A percentile compares a stretch with the other conserved stretches of the same genome.
Evolutionary conservation across 495 filamentous ascomycete species (phyloP).

Genomic region (Rostrohypoxylon terebratum): DNA sequence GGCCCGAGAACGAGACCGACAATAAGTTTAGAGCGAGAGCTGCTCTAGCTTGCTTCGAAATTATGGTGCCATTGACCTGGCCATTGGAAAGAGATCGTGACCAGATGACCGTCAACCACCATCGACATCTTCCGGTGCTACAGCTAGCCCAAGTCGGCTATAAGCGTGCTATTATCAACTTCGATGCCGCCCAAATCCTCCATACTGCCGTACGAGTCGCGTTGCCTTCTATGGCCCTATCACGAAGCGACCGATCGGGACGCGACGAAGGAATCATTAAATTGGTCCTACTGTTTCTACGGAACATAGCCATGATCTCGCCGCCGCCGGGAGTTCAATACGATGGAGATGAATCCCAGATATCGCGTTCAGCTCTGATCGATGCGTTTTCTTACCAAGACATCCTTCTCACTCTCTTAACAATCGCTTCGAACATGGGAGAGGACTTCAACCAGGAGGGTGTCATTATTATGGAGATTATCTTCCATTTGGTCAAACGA

Average conservation of each 20-base stretch:
- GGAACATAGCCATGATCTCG: conserved; percentile 87
- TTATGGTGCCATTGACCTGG: conserved; percentile 96
- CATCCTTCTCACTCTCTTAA: conserved; percentile 84
- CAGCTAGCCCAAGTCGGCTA: conserved; percentile 88
- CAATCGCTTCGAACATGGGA: conserved; percentile 87
- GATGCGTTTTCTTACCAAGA: conserved; percentile 91
- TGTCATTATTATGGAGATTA: conserved; percentile 82
- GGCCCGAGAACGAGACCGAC: conserved; percentile 77
- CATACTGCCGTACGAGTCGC: conserved; percentile 81
- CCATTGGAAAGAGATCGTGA: conserved; percentile 80
- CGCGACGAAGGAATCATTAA: conserved; percentile 96
- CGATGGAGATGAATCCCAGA: conserved; percentile 83
- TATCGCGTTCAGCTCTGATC: conserved; percentile 87
- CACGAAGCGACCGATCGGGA: conserved; percentile 76
- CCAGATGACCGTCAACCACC: conserved; percentile 91
- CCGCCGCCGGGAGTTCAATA: conserved; percentile 68
- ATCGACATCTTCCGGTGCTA: conserved; percentile 88
- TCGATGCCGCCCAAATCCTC: conserved; percentile 79
- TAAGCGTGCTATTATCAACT: conserved; percentile 87
- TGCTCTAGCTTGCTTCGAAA: conserved; percentile 86
- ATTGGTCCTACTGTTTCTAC: conserved; percentile 85
- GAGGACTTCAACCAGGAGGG: conserved; percentile 94
- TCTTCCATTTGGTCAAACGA: conserved; percentile 93
- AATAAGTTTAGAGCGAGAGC: conserved; percentile 76
- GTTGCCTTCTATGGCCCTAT: conserved; percentile 86